Conservation (phyloP, 495 filamentous ascomycete species). For the Tuber melanosporum region DNA sequence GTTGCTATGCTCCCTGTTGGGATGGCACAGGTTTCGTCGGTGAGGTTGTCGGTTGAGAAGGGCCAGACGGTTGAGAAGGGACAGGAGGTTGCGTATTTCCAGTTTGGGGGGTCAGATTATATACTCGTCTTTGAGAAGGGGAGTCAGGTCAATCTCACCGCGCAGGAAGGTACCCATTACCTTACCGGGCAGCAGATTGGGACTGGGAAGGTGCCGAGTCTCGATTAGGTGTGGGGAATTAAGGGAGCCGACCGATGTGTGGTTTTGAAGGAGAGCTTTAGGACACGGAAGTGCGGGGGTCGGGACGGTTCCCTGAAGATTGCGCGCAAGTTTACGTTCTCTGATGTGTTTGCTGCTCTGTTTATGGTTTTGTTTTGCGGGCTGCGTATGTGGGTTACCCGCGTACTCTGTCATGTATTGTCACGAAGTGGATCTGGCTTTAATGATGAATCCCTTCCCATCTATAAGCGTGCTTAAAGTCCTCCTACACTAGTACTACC, state of each 20-base stretch:
- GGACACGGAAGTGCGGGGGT: neutral
- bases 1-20: slow-evolving; percentile 46
- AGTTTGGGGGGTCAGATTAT: slow-evolving; percentile 47
- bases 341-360: neutral
- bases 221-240: neutral
- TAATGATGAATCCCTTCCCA: neutral
- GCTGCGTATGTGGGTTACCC: too few species aligned
- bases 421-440: neutral
- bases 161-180: slow-evolving; percentile 9
- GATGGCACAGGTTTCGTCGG: slow-evolving; percentile 47
- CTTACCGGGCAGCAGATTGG: slow-evolving; percentile 22
- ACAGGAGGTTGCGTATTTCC: slow-evolving; percentile 46
- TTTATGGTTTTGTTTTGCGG: neutral
- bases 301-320: neutral
- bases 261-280: neutral
- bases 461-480: neutral
- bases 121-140: slow-evolving; percentile 42
- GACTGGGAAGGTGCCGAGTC: slow-evolving; percentile 12
- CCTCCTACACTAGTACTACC: neutral
- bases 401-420: neutral
- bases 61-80: slow-evolving; percentile 42
- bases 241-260: neutral
- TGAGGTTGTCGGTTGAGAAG: slow-evolving; percentile 40
- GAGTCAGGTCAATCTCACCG: slow-evolving; percentile 23
- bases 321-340: neutral